Percentiles rank a stretch among this genome's conserved stretches.
phyloP scores from a whole-genome alignment of 2,329 filamentous ascomycete genomes.

The Ophiostoma tasmaniense region DNA sequence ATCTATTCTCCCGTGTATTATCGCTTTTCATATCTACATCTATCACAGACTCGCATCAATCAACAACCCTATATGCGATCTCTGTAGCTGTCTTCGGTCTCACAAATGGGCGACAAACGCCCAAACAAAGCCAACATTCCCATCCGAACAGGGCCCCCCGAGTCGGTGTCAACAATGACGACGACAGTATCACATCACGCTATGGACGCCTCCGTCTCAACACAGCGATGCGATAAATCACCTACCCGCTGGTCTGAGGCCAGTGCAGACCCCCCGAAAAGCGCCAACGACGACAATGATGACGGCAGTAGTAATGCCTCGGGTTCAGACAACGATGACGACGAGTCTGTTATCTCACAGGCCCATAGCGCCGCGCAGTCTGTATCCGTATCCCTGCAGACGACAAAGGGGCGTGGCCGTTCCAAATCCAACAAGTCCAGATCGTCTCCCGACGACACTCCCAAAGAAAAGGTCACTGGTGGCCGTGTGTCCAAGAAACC shows the following conservation, averaged over 20 bases:
- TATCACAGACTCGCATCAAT: background rate
- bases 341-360: constrained; percentile 39
- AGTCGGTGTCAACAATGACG: background rate
- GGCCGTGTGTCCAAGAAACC: constrained; percentile 43
- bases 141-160: background rate
- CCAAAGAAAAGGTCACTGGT: constrained; percentile 31
- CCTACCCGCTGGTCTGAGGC: background rate
- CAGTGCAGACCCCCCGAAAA: background rate
- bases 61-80: background rate
- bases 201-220: background rate
- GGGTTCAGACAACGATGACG: constrained; percentile 44
- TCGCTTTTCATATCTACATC: background rate
- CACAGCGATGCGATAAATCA: background rate
- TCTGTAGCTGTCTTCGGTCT: background rate
- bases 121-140: background rate
- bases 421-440: background rate
- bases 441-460: background rate
- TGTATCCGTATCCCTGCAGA: background rate
- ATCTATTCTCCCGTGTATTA: background rate
- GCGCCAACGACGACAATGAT: background rate
- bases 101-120: constrained; percentile 3
- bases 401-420: background rate
- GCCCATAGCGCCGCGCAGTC: constrained; percentile 1
- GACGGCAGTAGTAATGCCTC: background rate
- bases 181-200: background rate